phyloP scores from a whole-genome alignment of 1,139 yeast genomes.

The Debaryomyces udenii region DNA sequence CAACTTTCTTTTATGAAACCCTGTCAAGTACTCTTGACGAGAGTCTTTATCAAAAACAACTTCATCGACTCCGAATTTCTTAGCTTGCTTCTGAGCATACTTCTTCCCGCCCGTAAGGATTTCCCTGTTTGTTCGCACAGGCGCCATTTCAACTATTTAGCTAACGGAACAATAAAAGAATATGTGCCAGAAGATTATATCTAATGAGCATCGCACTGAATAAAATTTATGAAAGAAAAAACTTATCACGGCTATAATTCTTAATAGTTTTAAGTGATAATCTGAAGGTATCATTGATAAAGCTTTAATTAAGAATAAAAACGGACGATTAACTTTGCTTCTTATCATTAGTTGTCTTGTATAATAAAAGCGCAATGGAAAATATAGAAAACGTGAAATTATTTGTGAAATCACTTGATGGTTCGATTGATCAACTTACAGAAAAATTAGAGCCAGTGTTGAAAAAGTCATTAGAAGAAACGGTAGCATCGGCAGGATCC shows the following conservation, averaged over 20 bases:
- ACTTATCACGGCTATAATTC: too few species aligned
- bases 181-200: constrained; percentile 5
- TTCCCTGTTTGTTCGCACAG: constrained; percentile 63
- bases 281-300: too few species aligned
- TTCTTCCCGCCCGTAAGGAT: constrained; percentile 85
- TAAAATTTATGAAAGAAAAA: too few species aligned
- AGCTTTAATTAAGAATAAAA: too few species aligned
- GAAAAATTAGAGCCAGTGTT: constrained; percentile 36
- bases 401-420: constrained; percentile 31
- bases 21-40: constrained; percentile 82
- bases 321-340: too few species aligned
- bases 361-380: constrained; percentile 39
- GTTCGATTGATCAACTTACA: constrained; percentile 33
- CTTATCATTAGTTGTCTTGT: too few species aligned
- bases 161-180: background rate
- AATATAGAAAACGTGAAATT: constrained; percentile 34
- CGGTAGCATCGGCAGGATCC: constrained; percentile 28
- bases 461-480: constrained; percentile 39
- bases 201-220: constrained; percentile 23
- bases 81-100: constrained; percentile 68
- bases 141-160: constrained; percentile 18
- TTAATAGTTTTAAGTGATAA: too few species aligned
- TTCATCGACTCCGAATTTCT: constrained; percentile 72
- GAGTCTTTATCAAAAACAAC: constrained; percentile 78
- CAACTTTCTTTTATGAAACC: constrained; percentile 91